Evolutionary conservation across 305 asterid species (phyloP).

Genomic region (Vinca major): DNA sequence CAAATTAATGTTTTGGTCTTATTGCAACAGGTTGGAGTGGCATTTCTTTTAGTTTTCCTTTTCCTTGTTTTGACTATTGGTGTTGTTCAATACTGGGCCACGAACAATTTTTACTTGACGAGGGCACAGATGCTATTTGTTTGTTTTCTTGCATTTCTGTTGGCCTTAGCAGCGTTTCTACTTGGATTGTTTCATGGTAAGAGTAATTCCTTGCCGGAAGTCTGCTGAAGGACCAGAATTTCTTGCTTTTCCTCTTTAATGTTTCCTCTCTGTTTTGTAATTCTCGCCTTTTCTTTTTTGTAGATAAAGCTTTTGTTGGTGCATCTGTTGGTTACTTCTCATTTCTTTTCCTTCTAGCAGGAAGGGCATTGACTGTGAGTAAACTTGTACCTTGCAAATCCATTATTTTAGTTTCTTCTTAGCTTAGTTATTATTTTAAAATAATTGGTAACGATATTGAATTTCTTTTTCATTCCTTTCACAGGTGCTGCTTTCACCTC

Average conservation of each 20-base stretch:
- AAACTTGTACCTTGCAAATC: conserved; percentile 4
- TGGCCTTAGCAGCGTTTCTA: conserved; percentile 93
- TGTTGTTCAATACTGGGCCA: conserved; percentile 95
- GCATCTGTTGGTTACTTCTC: conserved; percentile 99
- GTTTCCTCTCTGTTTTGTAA: neutral
- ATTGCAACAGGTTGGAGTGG: conserved; percentile 76
- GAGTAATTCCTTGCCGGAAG: conserved; percentile 10
- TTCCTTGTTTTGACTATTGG: conserved; percentile 89
- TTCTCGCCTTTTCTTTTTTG: conserved; percentile 13
- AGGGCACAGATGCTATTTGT: conserved; percentile 86
- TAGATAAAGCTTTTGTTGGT: conserved; percentile 89
- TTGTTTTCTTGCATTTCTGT: conserved; percentile 88
- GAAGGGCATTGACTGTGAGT: conserved; percentile 98
- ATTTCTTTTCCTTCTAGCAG: conserved; percentile 92
- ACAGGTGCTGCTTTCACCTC: conserved; percentile 99
- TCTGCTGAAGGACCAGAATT: neutral
- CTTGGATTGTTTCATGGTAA: conserved; percentile 87
- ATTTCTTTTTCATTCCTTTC: conserved; percentile 8
- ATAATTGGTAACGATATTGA: neutral
- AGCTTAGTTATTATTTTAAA: neutral
- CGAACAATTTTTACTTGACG: conserved; percentile 94
- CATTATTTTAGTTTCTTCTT: neutral
- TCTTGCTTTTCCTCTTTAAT: conserved; percentile 3
- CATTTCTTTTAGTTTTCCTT: conserved; percentile 84
- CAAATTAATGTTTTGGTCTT: conserved; percentile 11